phyloP scores from a whole-genome alignment of 1,284 basidiomycete species.

The Fereydounia khargensis region DNA sequence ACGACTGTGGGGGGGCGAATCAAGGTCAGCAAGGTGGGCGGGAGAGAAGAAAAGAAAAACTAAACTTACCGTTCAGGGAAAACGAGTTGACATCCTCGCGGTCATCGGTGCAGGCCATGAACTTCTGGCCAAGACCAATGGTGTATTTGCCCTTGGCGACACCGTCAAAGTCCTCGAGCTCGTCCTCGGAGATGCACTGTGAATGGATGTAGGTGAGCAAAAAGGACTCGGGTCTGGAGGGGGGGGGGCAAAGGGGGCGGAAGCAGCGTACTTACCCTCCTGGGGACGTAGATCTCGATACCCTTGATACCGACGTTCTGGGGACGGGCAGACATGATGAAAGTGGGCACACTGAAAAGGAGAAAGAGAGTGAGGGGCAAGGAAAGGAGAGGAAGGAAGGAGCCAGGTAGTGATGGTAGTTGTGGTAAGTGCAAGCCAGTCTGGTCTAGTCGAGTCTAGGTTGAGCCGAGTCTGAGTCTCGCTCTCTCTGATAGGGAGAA shows the following conservation, averaged over 20 bases:
- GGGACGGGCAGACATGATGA: constrained; percentile 63
- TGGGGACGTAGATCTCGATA: constrained; percentile 91
- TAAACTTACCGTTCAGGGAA: constrained; percentile 76
- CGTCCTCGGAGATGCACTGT: constrained; percentile 55
- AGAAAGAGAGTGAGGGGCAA: constrained; percentile 2
- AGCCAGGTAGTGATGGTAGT: not conserved
- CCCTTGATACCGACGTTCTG: constrained; percentile 88
- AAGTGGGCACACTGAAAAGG: constrained; percentile 3
- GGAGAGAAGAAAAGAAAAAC: not conserved
- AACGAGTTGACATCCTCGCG: constrained; percentile 97
- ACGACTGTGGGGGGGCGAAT: constrained; percentile 44
- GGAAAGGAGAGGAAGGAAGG: not conserved
- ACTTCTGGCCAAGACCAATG: constrained; percentile 95
- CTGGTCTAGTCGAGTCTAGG: no score
- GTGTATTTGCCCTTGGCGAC: constrained; percentile 98
- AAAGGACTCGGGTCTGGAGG: constrained; percentile 2
- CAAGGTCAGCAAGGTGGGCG: not conserved
- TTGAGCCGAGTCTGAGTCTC: no score
- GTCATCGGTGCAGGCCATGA: constrained; percentile 97
- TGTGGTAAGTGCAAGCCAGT: no score
- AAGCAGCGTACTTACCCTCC: constrained; percentile 65
- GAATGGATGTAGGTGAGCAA: not conserved
- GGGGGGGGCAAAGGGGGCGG: not conserved
- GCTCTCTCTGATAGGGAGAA: no score
- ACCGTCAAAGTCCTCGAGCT: constrained; percentile 82